Evolutionary conservation across 202 grass and related monocot genomes (phyloP), one percentile per base, ranked within the genome.

Genomic region (Brachypodium distachyon): DNA sequence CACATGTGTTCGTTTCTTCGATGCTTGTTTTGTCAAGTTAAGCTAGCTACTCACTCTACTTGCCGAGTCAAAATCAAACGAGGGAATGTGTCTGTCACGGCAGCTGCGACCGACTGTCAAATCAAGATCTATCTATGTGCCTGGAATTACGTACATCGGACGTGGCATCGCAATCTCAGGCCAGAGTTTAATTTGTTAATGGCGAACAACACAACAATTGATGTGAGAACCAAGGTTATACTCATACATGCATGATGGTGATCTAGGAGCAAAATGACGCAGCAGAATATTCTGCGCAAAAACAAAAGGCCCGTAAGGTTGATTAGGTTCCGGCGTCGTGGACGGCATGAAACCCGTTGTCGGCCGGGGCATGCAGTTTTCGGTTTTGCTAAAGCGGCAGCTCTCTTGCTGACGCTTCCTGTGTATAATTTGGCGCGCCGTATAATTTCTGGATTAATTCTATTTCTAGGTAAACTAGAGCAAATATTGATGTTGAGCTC

Each of bases 261-360:
- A 61, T 77, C 22, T 23, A 25, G 17, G 7, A 58, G 10, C 27
- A 47, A 51, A n/a, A 33, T 32, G 6, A 49, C 60, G 12, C 55
- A 10, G 28, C 29, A 26, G 40, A 53, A 53, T 40, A 32, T 58
- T 39, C 13, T 40, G 12, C 38, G 81, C 63, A n/a, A 23, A 25
- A 52, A 12, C 5, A 23, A 23, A 33, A 18, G 4, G 37, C 22
- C 8, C n/a, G n/a, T n/a, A n/a, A n/a, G 3, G 58, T 7, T 43
- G 23, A 76, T 52, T 19, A 54, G n/a, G 66, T 43, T 29, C 25
- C 17, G 25, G 23, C 26, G 1, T 53, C 22, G 23, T 67, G 47
- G 76, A 78, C 42, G 76, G 46, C 76, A 78, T 31, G 76, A 54
- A 78, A 71, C 44, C 55, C 34, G 17, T 58, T 27, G 54, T 23